Percentiles rank a stretch among this genome's conserved stretches.
Evolutionary conservation across 305 asterid genomes (phyloP).

Genomic region (Solanum hybrid): DNA sequence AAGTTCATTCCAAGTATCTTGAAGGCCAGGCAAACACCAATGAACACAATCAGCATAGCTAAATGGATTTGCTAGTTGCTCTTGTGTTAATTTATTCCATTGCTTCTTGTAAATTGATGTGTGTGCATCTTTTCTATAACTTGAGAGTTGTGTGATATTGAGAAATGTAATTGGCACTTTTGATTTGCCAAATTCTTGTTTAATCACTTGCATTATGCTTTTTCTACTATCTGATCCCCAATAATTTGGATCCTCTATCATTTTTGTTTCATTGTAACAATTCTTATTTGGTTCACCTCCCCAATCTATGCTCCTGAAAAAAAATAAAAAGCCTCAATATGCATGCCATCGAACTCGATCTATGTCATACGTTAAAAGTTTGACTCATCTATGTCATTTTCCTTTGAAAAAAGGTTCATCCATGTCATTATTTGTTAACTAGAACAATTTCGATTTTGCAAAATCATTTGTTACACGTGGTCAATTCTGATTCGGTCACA

Average conservation of each 20-base stretch:
- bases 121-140: slow-evolving; percentile 61
- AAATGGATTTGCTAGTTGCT: slow-evolving; percentile 40
- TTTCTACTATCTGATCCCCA: slow-evolving; percentile 53
- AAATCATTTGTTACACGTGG: too few species aligned
- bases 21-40: slow-evolving; percentile 69
- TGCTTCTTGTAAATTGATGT: slow-evolving; percentile 62
- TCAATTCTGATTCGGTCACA: not conserved
- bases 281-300: slow-evolving; percentile 40
- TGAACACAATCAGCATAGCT: slow-evolving; percentile 55
- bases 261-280: slow-evolving; percentile 47
- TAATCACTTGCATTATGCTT: slow-evolving; percentile 38
- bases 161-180: slow-evolving; percentile 45
- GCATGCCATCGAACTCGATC: not conserved
- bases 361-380: not conserved
- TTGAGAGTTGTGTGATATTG: slow-evolving; percentile 48
- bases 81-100: slow-evolving; percentile 34
- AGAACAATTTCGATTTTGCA: not conserved
- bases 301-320: slow-evolving; percentile 49
- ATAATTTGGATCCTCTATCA: slow-evolving; percentile 35
- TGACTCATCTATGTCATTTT: too few species aligned
- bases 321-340: not conserved
- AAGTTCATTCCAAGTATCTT: slow-evolving; percentile 64
- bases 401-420: not conserved
- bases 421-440: not conserved
- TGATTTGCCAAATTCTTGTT: slow-evolving; percentile 23